phyloP scores from a whole-genome alignment of 495 filamentous ascomycete genomes.

The Aspergillus hancockii region DNA sequence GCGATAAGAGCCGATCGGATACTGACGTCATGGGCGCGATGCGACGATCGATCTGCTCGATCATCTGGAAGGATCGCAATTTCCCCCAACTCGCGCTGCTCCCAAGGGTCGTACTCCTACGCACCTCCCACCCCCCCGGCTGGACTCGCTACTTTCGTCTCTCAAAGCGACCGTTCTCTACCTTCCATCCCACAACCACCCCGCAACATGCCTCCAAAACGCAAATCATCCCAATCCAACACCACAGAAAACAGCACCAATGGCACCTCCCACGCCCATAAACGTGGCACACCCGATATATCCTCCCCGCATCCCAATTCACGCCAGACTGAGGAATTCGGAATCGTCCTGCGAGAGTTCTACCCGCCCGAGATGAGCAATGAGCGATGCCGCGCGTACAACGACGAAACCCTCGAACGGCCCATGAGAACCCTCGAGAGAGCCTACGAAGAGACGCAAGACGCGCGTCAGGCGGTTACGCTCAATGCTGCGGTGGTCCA shows the following conservation, averaged over 20 bases:
- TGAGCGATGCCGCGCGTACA: constrained; percentile 71
- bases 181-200: background rate
- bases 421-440: constrained; percentile 65
- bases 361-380: constrained; percentile 87
- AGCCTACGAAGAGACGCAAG: constrained; percentile 54
- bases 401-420: constrained; percentile 60
- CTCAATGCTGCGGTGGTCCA: constrained; percentile 72
- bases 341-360: constrained; percentile 74
- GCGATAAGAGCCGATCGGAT: background rate
- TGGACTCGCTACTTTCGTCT: no score
- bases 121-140: background rate
- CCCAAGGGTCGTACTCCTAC: background rate
- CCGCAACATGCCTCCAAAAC: constrained; percentile 32
- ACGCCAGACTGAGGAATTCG: constrained; percentile 59
- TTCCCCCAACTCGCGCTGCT: background rate
- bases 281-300: constrained; percentile 24
- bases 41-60: constrained; percentile 27
- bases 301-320: constrained; percentile 38
- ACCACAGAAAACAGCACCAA: constrained; percentile 8
- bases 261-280: constrained; percentile 14
- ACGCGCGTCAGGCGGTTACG: constrained; percentile 42
- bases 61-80: constrained; percentile 1
- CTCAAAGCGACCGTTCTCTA: background rate
- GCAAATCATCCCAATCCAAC: constrained; percentile 21
- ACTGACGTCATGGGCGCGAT: constrained; percentile 26